phyloP scores from a whole-genome alignment of 306 rosid species.

The Lotus japonicus region DNA sequence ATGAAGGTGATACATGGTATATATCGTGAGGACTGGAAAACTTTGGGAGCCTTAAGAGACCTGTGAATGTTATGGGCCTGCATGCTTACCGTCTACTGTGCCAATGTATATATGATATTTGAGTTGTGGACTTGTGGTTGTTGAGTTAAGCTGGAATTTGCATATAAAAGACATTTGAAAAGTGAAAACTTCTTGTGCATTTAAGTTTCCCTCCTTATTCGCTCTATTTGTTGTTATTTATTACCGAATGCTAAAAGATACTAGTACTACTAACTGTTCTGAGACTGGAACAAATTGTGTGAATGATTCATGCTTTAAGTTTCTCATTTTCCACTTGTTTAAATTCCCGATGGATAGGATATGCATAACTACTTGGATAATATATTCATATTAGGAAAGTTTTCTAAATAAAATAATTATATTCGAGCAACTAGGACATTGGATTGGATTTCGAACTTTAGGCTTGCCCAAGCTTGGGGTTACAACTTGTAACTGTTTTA shows the following conservation, averaged over 20 bases:
- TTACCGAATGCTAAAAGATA: background rate
- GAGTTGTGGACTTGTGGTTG: constrained; percentile 6
- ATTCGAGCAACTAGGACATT: background rate
- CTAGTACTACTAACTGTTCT: background rate
- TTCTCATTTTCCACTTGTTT: background rate
- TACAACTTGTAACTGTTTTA: background rate
- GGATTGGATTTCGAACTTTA: background rate
- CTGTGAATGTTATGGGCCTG: background rate
- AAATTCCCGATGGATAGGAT: background rate
- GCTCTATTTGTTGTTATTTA: background rate
- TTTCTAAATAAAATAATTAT: background rate
- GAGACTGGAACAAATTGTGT: background rate
- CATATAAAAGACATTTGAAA: background rate
- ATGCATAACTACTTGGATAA: constrained; percentile 1
- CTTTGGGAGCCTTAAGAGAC: background rate
- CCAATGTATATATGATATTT: background rate
- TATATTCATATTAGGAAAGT: background rate
- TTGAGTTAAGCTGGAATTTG: background rate
- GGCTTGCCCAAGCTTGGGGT: background rate
- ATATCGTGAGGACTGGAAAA: background rate
- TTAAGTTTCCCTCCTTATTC: background rate
- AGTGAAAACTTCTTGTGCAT: background rate
- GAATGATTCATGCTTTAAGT: background rate
- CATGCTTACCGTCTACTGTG: background rate
- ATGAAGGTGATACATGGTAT: background rate